phyloP scores from a whole-genome alignment of 140 eudicot genomes.

The Cichorium intybus region DNA sequence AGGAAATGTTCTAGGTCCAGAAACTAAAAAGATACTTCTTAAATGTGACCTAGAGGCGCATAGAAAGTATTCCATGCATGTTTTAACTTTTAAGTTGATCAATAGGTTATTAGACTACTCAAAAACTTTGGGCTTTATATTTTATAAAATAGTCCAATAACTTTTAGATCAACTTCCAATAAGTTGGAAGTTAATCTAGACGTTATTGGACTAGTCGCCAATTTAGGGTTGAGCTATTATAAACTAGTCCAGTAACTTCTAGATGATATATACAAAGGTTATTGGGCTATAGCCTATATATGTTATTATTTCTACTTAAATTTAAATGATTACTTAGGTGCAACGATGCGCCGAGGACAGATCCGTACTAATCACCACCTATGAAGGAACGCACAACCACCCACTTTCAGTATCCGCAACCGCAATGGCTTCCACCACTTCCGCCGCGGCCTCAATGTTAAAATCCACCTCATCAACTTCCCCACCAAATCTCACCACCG shows the following conservation, averaged over 20 bases:
- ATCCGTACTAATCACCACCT: slow-evolving; percentile 66
- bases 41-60: not conserved
- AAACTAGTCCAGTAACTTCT: no score
- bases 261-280: no score
- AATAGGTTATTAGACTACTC: no score
- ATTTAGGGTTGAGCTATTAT: no score
- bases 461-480: slow-evolving; percentile 80
- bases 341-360: slow-evolving; percentile 87
- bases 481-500: slow-evolving; percentile 49
- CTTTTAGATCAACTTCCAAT: no score
- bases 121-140: not conserved
- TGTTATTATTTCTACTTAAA: slow-evolving; percentile 1
- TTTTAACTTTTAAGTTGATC: not conserved
- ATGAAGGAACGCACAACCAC: slow-evolving; percentile 78
- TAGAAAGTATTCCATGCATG: not conserved
- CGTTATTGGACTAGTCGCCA: no score
- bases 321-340: slow-evolving; percentile 41
- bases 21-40: not conserved
- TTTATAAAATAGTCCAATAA: not conserved
- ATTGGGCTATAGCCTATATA: not conserved
- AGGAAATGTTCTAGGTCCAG: not conserved
- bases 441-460: slow-evolving; percentile 82
- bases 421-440: slow-evolving; percentile 52
- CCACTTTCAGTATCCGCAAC: slow-evolving; percentile 45
- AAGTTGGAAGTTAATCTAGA: no score